phyloP scores from a whole-genome alignment of 2,329 filamentous ascomycete genomes.

The Eutypa lata region DNA sequence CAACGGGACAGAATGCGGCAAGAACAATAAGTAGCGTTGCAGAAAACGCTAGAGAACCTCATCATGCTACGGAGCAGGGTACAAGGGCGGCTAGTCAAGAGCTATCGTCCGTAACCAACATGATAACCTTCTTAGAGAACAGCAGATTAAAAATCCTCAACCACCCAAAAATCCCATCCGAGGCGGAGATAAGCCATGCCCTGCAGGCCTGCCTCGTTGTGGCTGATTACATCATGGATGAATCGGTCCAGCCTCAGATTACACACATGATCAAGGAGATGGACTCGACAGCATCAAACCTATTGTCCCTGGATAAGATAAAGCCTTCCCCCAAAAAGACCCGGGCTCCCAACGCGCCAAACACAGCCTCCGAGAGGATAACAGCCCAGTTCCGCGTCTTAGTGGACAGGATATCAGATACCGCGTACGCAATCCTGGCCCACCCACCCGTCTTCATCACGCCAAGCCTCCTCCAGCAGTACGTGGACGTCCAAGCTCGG shows the following conservation, averaged over 20 bases:
- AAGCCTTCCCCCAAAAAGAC: not conserved
- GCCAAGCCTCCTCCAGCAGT: conserved; percentile 65
- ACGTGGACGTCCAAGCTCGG: conserved; percentile 72
- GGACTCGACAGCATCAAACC: conserved; percentile 32
- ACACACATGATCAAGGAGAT: conserved; percentile 29
- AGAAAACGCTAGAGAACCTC: conserved; percentile 1
- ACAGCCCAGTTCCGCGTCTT: conserved; percentile 37
- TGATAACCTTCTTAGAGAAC: conserved; percentile 24
- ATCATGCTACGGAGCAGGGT: conserved; percentile 1
- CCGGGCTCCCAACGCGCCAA: conserved; percentile 11
- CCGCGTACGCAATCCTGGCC: conserved; percentile 67
- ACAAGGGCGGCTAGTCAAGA: conserved; percentile 10
- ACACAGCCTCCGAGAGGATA: conserved; percentile 9
- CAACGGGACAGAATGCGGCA: not conserved
- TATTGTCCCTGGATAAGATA: conserved; percentile 31
- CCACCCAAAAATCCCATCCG: conserved; percentile 21
- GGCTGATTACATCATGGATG: conserved; percentile 28
- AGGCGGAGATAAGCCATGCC: conserved; percentile 24
- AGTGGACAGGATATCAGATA: conserved; percentile 50
- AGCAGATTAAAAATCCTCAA: conserved; percentile 19
- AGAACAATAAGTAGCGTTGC: not conserved
- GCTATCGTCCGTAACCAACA: conserved; percentile 22
- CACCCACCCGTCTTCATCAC: conserved; percentile 80
- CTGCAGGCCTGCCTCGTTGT: conserved; percentile 25
- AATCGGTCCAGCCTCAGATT: conserved; percentile 26